phyloP scores from a whole-genome alignment of 73 alveolate genomes.

The Breviolum minutum region DNA sequence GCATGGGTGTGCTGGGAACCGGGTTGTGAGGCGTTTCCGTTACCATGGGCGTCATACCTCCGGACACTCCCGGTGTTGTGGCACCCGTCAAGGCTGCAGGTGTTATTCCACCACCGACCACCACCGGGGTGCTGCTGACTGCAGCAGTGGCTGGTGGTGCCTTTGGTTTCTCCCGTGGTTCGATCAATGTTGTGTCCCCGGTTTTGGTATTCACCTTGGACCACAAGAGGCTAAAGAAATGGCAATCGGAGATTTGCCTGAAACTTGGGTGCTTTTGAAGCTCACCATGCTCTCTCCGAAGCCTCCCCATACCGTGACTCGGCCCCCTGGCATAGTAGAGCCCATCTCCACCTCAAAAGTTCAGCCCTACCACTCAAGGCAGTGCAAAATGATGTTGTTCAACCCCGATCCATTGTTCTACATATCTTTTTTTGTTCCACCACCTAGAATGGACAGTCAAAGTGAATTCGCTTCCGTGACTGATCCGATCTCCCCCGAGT shows the following conservation, averaged over 20 bases:
- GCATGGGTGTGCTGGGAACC: constrained; percentile 6
- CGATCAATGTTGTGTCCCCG: constrained; percentile 1
- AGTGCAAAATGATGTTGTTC: too few species aligned
- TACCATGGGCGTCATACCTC: background rate
- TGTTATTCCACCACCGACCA: background rate
- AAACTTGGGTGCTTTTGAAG: too few species aligned
- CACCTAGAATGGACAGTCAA: too few species aligned
- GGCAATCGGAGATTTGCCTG: too few species aligned
- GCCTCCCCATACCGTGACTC: too few species aligned
- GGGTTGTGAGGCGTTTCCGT: background rate
- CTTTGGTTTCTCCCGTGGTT: background rate
- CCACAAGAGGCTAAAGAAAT: too few species aligned
- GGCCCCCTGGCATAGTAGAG: constrained; percentile 23
- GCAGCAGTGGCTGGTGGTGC: background rate
- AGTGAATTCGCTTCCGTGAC: too few species aligned
- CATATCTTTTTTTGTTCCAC: too few species aligned
- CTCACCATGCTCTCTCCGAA: background rate
- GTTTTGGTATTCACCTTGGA: constrained; percentile 17
- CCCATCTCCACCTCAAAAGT: background rate
- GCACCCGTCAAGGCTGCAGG: background rate
- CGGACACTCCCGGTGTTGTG: background rate
- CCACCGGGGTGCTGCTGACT: too few species aligned
- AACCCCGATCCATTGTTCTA: too few species aligned
- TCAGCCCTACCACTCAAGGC: background rate
- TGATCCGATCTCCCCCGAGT: background rate